Conservation (phyloP, 192 early-diverging fungal species). For the Geosiphon pyriformis region DNA sequence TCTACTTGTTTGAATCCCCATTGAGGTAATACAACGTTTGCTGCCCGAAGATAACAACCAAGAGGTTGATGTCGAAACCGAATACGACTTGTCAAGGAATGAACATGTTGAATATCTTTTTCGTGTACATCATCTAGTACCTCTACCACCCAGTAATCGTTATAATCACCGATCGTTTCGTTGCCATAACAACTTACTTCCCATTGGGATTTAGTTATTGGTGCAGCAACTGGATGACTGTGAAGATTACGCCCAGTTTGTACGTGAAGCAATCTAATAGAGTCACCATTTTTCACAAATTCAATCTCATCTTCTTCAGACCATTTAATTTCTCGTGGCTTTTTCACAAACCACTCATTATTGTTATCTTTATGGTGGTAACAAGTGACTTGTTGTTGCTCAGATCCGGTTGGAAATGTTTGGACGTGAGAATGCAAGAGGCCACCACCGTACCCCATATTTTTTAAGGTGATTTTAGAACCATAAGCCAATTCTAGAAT, state of each 20-base stretch:
- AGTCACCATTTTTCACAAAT: conserved; percentile 70
- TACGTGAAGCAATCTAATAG: conserved; percentile 75
- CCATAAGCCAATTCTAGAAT: conserved; percentile 83
- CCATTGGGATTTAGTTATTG: conserved; percentile 65
- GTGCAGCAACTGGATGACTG: conserved; percentile 73
- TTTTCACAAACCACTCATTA: conserved; percentile 82
- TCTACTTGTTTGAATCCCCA: conserved; percentile 97
- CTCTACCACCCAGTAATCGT: conserved; percentile 92
- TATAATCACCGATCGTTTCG: conserved; percentile 60
- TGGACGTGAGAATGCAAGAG: conserved; percentile 92
- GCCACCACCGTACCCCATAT: conserved; percentile 75
- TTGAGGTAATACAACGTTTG: conserved; percentile 76
- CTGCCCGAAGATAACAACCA: conserved; percentile 73
- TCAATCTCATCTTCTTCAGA: conserved; percentile 40
- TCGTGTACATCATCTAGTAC: conserved; percentile 61
- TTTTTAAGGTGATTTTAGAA: conserved; percentile 83
- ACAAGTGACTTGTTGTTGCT: conserved; percentile 95
- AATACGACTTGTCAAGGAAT: conserved; percentile 76
- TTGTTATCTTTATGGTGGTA: conserved; percentile 92
- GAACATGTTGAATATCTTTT: conserved; percentile 42
- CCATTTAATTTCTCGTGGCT: conserved; percentile 43
- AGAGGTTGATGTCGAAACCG: conserved; percentile 65
- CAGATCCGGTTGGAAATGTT: conserved; percentile 75
- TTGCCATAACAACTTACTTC: conserved; percentile 93
- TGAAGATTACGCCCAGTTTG: conserved; percentile 76